phyloP scores from a whole-genome alignment of 441 rosid species.

The California macrophylla region DNA sequence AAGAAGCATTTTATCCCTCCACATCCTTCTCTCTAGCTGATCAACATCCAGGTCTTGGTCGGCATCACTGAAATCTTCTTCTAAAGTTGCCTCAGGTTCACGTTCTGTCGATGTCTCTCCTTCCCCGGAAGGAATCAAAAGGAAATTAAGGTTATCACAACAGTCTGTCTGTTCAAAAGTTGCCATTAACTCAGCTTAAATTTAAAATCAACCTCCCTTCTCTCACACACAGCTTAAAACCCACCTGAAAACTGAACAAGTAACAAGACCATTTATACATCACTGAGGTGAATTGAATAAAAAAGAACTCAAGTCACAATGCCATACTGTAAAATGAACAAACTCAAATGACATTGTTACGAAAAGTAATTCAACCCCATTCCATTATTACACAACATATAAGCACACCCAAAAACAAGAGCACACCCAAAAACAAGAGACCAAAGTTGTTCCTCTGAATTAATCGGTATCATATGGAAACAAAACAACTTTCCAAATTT shows the following conservation, averaged over 20 bases:
- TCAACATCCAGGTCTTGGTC: slow-evolving; percentile 44
- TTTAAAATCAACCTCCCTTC: background rate
- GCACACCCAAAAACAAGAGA: no score
- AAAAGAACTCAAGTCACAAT: no score
- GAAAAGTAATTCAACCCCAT: background rate
- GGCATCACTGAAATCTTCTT: slow-evolving; percentile 46
- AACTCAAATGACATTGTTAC: background rate
- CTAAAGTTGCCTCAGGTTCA: slow-evolving; percentile 31
- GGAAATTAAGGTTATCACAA: slow-evolving; percentile 32
- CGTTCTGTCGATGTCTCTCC: slow-evolving; percentile 29
- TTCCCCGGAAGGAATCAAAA: slow-evolving; percentile 32
- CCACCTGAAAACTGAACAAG: background rate
- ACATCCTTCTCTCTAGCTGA: slow-evolving; percentile 73
- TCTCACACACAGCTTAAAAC: background rate
- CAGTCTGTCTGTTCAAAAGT: background rate
- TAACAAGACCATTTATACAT: background rate
- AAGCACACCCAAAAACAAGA: no score
- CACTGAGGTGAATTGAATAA: no score
- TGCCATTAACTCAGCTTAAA: background rate
- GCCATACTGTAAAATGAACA: background rate
- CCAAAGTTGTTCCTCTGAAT: background rate
- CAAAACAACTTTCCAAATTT: no score
- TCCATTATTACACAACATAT: background rate
- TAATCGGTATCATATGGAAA: no score
- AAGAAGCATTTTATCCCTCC: slow-evolving; percentile 65